A percentile compares a stretch with the other conserved stretches of the same genome.
phyloP scores from a whole-genome alignment of 495 filamentous ascomycete genomes.

The Emericellopsis terricola region DNA sequence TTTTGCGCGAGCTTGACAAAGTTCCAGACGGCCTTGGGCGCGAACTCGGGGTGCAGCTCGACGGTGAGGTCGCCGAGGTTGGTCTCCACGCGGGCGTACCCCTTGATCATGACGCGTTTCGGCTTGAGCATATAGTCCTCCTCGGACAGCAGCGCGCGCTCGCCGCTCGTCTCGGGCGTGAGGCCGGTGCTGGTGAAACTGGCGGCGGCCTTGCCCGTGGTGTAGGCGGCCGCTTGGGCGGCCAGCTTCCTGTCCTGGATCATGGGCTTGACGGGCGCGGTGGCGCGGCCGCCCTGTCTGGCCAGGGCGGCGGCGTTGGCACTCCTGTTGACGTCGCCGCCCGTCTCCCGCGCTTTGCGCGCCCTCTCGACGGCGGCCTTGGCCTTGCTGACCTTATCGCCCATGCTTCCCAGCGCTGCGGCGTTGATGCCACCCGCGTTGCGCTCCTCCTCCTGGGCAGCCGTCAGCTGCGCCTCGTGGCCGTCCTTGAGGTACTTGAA shows the following conservation, averaged over 20 bases:
- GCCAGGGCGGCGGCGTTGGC: conserved; percentile 26
- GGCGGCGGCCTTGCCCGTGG: conserved; percentile 80
- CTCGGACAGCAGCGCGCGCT: conserved; percentile 69
- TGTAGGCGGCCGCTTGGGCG: conserved; percentile 78
- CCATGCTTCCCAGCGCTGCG: conserved; percentile 53
- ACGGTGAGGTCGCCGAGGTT: conserved; percentile 68
- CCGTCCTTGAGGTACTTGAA: conserved; percentile 89
- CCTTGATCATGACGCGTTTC: conserved; percentile 68
- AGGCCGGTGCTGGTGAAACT: conserved; percentile 89
- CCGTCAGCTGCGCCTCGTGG: conserved; percentile 42
- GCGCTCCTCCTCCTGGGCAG: conserved; percentile 29
- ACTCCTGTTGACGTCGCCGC: conserved; percentile 29
- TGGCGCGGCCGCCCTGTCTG: conserved; percentile 1
- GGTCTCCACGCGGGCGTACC: conserved; percentile 79
- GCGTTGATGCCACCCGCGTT: conserved; percentile 54
- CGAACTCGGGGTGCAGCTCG: conserved; percentile 78
- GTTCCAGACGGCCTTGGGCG: conserved; percentile 91
- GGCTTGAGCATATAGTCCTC: conserved; percentile 94
- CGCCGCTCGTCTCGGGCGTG: conserved; percentile 74
- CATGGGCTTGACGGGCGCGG: conserved; percentile 9
- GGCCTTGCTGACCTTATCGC: conserved; percentile 80
- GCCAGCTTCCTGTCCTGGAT: conserved; percentile 34
- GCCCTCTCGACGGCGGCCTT: conserved; percentile 79
- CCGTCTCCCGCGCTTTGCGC: conserved; percentile 32
- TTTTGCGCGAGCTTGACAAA: conserved; percentile 76